phyloP scores from a whole-genome alignment of 2,329 filamentous ascomycete species.

The Pseudofabraea citricarpa region DNA sequence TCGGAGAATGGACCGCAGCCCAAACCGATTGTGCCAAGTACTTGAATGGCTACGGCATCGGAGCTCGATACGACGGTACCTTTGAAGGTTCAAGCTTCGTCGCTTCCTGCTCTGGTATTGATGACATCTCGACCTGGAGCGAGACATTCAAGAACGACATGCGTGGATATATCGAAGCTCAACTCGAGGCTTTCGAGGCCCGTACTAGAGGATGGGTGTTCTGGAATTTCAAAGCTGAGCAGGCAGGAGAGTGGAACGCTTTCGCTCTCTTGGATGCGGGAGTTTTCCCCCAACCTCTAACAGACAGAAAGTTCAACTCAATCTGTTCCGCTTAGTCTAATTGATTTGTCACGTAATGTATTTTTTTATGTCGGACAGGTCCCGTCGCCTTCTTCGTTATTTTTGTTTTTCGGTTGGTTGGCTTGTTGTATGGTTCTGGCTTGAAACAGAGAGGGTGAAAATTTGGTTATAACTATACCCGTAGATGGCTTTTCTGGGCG shows the following conservation, averaged over 20 bases:
- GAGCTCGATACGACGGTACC: conserved; percentile 53
- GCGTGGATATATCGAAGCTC: conserved; percentile 48
- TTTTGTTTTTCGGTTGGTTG: too few species aligned
- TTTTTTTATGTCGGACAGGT: too few species aligned
- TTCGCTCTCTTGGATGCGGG: conserved; percentile 43
- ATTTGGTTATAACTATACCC: too few species aligned
- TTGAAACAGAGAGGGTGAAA: too few species aligned
- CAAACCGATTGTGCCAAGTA: conserved; percentile 56
- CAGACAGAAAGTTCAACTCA: conserved; percentile 11
- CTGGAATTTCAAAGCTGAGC: conserved; percentile 56
- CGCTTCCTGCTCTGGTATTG: conserved; percentile 50
- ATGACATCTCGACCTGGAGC: conserved; percentile 40
- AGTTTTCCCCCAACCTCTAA: conserved; percentile 43
- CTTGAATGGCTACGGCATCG: conserved; percentile 51
- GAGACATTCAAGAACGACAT: conserved; percentile 38
- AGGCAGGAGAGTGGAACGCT: conserved; percentile 47
- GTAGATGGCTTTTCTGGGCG: too few species aligned
- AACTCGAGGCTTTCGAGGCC: conserved; percentile 45
- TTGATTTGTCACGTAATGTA: too few species aligned
- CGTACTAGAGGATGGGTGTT: conserved; percentile 50
- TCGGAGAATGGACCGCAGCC: conserved; percentile 65
- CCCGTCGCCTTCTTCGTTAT: too few species aligned
- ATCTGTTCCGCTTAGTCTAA: conserved; percentile 21
- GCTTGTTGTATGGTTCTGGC: too few species aligned
- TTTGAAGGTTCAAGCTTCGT: conserved; percentile 41